Percentiles rank a stretch among this genome's conserved stretches.
phyloP scores from a whole-genome alignment of 331 rosid species.

The Erythrophleum ivorense region DNA sequence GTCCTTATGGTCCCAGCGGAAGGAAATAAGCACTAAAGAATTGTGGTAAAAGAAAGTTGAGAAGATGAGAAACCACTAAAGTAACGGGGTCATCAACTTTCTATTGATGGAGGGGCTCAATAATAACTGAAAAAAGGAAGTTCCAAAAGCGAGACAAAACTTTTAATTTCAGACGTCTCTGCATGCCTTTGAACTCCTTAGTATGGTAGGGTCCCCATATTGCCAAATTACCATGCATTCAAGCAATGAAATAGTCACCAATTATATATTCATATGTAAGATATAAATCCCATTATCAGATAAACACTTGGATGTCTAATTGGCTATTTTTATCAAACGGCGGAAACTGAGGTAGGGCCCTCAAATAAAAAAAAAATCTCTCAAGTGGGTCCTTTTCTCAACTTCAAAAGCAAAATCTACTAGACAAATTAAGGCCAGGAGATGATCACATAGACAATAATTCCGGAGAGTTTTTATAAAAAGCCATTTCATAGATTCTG shows the following conservation, averaged over 20 bases:
- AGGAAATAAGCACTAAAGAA: slow-evolving; percentile 30
- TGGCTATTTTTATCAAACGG: not conserved
- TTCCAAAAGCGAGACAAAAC: slow-evolving; percentile 31
- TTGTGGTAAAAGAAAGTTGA: slow-evolving; percentile 27
- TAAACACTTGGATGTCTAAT: not conserved
- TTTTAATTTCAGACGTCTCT: slow-evolving; percentile 49
- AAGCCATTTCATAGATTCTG: slow-evolving; percentile 50
- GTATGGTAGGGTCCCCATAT: slow-evolving; percentile 31
- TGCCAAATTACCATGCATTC: slow-evolving; percentile 27
- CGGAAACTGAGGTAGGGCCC: slow-evolving; percentile 8
- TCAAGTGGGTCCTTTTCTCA: slow-evolving; percentile 47
- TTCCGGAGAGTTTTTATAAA: slow-evolving; percentile 33
- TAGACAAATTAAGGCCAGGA: slow-evolving; percentile 37
- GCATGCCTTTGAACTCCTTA: slow-evolving; percentile 20
- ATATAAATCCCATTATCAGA: slow-evolving; percentile 38
- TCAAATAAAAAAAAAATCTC: slow-evolving; percentile 37
- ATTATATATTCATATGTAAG: slow-evolving; percentile 24
- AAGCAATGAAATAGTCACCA: slow-evolving; percentile 47
- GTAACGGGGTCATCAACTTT: slow-evolving; percentile 51
- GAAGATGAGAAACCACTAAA: slow-evolving; percentile 48
- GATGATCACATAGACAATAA: slow-evolving; percentile 32
- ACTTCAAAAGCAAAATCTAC: slow-evolving; percentile 45
- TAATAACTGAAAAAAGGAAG: slow-evolving; percentile 30
- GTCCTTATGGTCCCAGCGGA: slow-evolving; percentile 39
- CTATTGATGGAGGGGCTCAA: slow-evolving; percentile 48